Evolutionary conservation across 805 yeast species (phyloP).

Genomic region (Schwanniomyces vanrijiae): DNA sequence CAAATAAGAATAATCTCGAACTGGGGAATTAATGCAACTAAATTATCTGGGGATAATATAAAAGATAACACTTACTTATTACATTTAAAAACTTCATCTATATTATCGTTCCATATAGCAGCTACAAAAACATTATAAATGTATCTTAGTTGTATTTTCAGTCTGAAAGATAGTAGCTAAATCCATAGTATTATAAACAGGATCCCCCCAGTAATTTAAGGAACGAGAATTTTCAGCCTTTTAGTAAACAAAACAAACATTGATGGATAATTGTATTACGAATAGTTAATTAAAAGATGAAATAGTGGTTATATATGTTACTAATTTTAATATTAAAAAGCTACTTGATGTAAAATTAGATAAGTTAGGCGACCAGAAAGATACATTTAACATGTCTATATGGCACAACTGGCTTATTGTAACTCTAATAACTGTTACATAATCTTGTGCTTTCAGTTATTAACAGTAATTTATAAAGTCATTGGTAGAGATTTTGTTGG

Average conservation of each 20-base stretch:
- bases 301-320: background rate
- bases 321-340: background rate
- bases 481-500: conserved; percentile 51
- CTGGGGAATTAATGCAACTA: too few relatives aligned
- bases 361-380: conserved; percentile 21
- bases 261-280: conserved; percentile 9
- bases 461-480: conserved; percentile 20
- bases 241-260: conserved; percentile 13
- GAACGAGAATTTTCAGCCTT: background rate
- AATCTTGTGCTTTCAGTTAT: conserved; percentile 17
- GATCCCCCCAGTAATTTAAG: too few relatives aligned
- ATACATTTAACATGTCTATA: conserved; percentile 18
- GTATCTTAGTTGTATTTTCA: too few relatives aligned
- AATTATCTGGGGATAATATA: too few relatives aligned
- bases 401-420: conserved; percentile 28
- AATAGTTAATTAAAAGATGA: background rate
- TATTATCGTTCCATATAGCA: too few relatives aligned
- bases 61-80: too few relatives aligned
- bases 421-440: conserved; percentile 18
- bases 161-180: too few relatives aligned
- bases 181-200: too few relatives aligned
- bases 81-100: too few relatives aligned
- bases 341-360: background rate
- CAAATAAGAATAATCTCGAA: too few relatives aligned
- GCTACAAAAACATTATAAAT: too few relatives aligned